Percentiles rank a stretch among this genome's conserved stretches.
Evolutionary conservation across 192 early-diverging fungal genomes (phyloP).

Genomic region (Podila horticola): DNA sequence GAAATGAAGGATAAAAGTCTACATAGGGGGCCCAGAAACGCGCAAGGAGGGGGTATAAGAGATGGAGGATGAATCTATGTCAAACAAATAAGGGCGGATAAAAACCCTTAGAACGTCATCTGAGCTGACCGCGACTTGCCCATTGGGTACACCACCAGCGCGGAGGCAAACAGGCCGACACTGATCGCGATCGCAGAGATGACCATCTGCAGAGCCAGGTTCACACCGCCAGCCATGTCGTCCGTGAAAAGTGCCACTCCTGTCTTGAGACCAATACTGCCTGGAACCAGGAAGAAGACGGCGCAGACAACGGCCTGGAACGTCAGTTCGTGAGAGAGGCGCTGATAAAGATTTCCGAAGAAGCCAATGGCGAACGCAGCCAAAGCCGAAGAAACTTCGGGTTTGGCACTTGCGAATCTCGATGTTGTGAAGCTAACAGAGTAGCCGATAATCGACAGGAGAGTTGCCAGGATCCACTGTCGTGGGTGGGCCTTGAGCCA

Average conservation of each 20-base stretch:
- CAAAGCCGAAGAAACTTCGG: slow-evolving; percentile 72
- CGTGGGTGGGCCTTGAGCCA: slow-evolving; percentile 59
- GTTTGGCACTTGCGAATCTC: slow-evolving; percentile 60
- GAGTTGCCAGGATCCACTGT: slow-evolving; percentile 79
- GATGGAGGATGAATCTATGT: not conserved
- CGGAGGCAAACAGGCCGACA: slow-evolving; percentile 74
- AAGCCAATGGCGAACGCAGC: slow-evolving; percentile 85
- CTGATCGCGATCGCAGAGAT: slow-evolving; percentile 74
- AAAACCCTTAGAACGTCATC: slow-evolving; percentile 53
- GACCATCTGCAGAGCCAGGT: slow-evolving; percentile 62
- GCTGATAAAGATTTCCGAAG: slow-evolving; percentile 79
- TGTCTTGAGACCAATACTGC: slow-evolving; percentile 72
- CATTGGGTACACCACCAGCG: slow-evolving; percentile 69
- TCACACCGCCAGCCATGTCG: slow-evolving; percentile 58
- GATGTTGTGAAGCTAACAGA: slow-evolving; percentile 66
- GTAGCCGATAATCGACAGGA: slow-evolving; percentile 76
- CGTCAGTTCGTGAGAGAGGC: slow-evolving; percentile 76
- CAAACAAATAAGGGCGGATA: not conserved
- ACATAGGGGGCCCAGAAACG: not conserved
- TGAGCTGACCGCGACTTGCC: slow-evolving; percentile 60
- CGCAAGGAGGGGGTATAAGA: too few relatives aligned
- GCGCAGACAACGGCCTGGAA: slow-evolving; percentile 88
- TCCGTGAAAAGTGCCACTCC: slow-evolving; percentile 71
- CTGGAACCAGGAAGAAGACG: slow-evolving; percentile 83
- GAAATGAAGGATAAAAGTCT: not conserved